Evolutionary conservation across 179 eudicot genomes (phyloP).

Genomic region (Vitellaria paradoxa): DNA sequence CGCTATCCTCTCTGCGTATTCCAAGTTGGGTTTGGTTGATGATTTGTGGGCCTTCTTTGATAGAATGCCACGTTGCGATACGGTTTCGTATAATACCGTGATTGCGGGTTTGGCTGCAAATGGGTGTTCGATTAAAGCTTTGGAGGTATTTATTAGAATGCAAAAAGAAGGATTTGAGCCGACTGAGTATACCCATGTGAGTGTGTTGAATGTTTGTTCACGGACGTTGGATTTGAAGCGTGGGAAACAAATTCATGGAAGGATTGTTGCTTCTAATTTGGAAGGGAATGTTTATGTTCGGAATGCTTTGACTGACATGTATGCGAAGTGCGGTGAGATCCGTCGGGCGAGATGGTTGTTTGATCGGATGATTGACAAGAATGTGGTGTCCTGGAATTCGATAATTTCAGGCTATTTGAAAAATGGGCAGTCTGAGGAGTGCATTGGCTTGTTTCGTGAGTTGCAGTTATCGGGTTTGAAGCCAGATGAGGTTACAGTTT

Average conservation of each 20-base stretch:
- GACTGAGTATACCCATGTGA: conserved; percentile 38
- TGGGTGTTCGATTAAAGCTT: conserved; percentile 36
- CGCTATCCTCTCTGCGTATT: conserved; percentile 46
- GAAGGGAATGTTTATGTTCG: conserved; percentile 36
- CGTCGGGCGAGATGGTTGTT: conserved; percentile 42
- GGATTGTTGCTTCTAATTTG: conserved; percentile 30
- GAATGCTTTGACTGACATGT: conserved; percentile 52
- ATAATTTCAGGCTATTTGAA: conserved; percentile 55
- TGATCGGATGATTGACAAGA: conserved; percentile 24
- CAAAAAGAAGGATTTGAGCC: conserved; percentile 32
- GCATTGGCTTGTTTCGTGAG: conserved; percentile 34
- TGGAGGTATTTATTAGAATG: conserved; percentile 46
- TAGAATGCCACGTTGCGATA: conserved; percentile 42
- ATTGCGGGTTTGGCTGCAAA: conserved; percentile 50
- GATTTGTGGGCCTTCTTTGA: conserved; percentile 48
- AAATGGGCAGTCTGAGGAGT: conserved; percentile 34
- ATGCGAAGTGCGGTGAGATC: conserved; percentile 47
- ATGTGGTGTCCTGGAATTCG: conserved; percentile 50
- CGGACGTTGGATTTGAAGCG: conserved; percentile 24
- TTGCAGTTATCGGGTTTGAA: conserved; percentile 30
- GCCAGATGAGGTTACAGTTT: conserved; percentile 54
- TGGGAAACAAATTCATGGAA: conserved; percentile 48
- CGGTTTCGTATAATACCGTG: conserved; percentile 57
- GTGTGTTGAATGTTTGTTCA: conserved; percentile 38
- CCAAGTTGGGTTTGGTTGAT: conserved; percentile 37